Base-by-base conservation (phyloP, 2,329 filamentous ascomycete genomes). In the Aotearoamyces nothofagi region DNA sequence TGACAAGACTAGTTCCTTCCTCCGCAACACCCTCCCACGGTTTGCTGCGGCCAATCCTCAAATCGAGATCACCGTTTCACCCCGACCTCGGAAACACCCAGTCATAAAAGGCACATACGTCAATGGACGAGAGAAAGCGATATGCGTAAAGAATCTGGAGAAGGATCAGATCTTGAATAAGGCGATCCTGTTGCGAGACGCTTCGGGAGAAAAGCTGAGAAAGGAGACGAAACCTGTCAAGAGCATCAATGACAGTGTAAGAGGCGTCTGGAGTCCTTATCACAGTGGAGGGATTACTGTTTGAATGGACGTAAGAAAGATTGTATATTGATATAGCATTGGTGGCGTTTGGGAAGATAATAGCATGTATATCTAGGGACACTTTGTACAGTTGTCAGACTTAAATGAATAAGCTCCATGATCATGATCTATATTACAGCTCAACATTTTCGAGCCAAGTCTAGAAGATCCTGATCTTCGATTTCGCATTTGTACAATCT, bases 11-110 rank as follows among this genome's bases (percentile, higher is more conserved):
- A 92, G 83, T 46, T 60, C 72, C 43, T 94, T 93, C 63, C 74
- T 96, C 54, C 78, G 78, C 53, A 64, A 75, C 37, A 61, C 69
- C 23, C 77, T 94, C 33, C 63, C 77, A 27, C 58, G 65, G 40
- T 94, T 98, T 58, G 86, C 86, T 31, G 61, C 69, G 42, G 60
- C 66, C 44, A 81, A 94, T 57, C 84, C 87, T 16, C 70, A 82
- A 53, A 75, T 96, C 62, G 86, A 96, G 59, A 82, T 98, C 57
- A 73, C 72, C 46, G 73, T 98, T 35, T 92, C 86, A 22, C 90
- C 87, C 11, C 77, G 86, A 41, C 87, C 86, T n/a, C 64, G 74
- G 43, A 79, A 79, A 50, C 87, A 96, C 56, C 90, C 90, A 20
- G 71, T 93, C 37, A 72, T 98, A 45, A 73, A 78, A 44, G 90